Percentiles rank a stretch among this genome's conserved stretches.
Evolutionary conservation across 2,329 filamentous ascomycete species (phyloP).

Genomic region (Aquanectria penicillioides): DNA sequence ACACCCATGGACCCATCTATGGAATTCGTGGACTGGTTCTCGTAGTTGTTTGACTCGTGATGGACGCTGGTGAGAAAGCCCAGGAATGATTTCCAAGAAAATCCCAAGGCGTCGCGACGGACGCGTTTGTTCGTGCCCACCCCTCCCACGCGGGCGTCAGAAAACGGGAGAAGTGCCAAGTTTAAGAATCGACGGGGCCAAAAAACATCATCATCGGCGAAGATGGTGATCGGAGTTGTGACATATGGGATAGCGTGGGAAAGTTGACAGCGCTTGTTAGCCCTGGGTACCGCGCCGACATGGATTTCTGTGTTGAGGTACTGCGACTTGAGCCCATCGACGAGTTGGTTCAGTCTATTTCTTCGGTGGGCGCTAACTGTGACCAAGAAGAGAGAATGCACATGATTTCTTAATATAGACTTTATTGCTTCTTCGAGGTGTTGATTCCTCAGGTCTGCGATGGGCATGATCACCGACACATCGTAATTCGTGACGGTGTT

Average conservation of each 20-base stretch:
- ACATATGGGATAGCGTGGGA: constrained; percentile 18
- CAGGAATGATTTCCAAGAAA: constrained; percentile 1
- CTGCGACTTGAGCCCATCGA: not conserved
- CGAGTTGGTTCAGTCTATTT: not conserved
- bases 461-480: too few relatives aligned
- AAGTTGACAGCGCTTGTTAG: constrained; percentile 31
- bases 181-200: constrained; percentile 26
- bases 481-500: too few relatives aligned
- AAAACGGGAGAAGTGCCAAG: constrained; percentile 22
- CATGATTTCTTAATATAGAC: constrained; percentile 20
- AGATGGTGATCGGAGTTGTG: constrained; percentile 6
- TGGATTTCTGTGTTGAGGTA: constrained; percentile 19
- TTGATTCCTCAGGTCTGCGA: not conserved
- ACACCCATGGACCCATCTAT: constrained; percentile 23
- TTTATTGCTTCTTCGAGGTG: constrained; percentile 2
- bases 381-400: constrained; percentile 16
- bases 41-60: constrained; percentile 9
- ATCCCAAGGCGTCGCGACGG: not conserved
- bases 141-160: not conserved
- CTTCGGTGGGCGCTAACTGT: not conserved
- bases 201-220: constrained; percentile 26
- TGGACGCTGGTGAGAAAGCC: constrained; percentile 19
- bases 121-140: constrained; percentile 25
- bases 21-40: constrained; percentile 8
- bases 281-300: constrained; percentile 26